phyloP scores from a whole-genome alignment of 345 rosid genomes.

The Populus simonii region DNA sequence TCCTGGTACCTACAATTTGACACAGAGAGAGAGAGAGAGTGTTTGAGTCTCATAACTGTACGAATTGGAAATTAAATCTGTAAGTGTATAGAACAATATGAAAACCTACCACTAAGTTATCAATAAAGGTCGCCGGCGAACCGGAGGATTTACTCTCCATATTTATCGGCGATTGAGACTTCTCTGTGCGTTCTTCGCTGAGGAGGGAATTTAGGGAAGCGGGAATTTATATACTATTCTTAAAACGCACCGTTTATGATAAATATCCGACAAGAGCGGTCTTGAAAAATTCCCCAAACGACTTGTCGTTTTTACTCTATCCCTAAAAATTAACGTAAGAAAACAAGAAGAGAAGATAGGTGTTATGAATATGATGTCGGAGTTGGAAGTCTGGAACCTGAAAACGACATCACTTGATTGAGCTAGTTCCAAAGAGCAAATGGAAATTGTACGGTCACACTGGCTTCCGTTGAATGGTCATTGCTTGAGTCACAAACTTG shows the following conservation, averaged over 20 bases:
- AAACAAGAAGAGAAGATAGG: too few relatives aligned
- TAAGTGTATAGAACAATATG: not conserved
- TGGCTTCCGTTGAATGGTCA: slow-evolving; percentile 8
- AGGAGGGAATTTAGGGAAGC: not conserved
- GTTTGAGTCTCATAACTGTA: not conserved
- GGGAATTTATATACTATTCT: too few relatives aligned
- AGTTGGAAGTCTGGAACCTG: too few relatives aligned
- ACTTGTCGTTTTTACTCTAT: too few relatives aligned
- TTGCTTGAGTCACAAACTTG: not conserved
- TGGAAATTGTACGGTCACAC: slow-evolving; percentile 15
- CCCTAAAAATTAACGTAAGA: too few relatives aligned
- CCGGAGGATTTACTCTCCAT: slow-evolving; percentile 35
- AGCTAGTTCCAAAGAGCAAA: not conserved
- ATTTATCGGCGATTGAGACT: not conserved
- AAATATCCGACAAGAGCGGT: too few relatives aligned
- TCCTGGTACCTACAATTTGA: slow-evolving; percentile 59
- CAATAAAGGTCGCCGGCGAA: slow-evolving; percentile 40
- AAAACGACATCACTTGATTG: too few relatives aligned
- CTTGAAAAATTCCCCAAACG: too few relatives aligned
- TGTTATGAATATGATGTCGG: too few relatives aligned
- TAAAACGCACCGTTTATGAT: too few relatives aligned
- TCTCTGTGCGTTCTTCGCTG: not conserved
- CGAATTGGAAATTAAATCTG: not conserved
- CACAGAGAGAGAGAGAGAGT: not conserved
- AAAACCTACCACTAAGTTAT: slow-evolving; percentile 51